Evolutionary conservation across 768 basidiomycete genomes (phyloP).

Genomic region (Leccinum boreale): DNA sequence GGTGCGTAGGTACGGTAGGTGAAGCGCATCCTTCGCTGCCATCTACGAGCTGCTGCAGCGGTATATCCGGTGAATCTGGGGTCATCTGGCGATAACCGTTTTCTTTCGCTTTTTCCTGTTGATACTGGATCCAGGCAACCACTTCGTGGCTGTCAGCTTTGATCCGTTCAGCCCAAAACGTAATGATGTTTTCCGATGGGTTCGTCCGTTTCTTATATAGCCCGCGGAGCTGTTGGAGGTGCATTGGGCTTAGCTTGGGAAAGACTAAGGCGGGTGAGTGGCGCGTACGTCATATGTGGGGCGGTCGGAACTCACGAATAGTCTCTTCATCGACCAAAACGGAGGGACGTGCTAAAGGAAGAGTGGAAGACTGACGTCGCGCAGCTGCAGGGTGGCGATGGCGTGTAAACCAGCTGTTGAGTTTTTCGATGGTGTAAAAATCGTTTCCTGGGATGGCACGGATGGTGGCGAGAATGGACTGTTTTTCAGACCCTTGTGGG

Average conservation of each 20-base stretch:
- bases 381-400: slow-evolving; percentile 10
- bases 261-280: slow-evolving; percentile 22
- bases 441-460: slow-evolving; percentile 24
- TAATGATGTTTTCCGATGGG: slow-evolving; percentile 22
- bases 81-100: neutral
- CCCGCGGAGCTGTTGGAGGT: slow-evolving; percentile 21
- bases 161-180: slow-evolving; percentile 26
- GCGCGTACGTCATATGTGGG: neutral
- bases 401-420: slow-evolving; percentile 23
- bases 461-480: slow-evolving; percentile 8
- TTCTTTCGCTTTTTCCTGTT: slow-evolving; percentile 23
- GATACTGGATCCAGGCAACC: slow-evolving; percentile 26
- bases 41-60: neutral
- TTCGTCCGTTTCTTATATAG: slow-evolving; percentile 13
- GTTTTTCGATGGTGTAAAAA: slow-evolving; percentile 11
- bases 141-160: slow-evolving; percentile 19
- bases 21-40: slow-evolving; percentile 4
- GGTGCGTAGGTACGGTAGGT: slow-evolving; percentile 8
- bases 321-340: slow-evolving; percentile 20
- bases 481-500: slow-evolving; percentile 14
- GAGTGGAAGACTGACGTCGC: neutral
- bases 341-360: neutral
- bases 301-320: slow-evolving; percentile 18
- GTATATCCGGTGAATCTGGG: slow-evolving; percentile 14
- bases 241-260: slow-evolving; percentile 20